Conservation (phyloP, 768 basidiomycete species). For the Phylloporus scabripes region DNA sequence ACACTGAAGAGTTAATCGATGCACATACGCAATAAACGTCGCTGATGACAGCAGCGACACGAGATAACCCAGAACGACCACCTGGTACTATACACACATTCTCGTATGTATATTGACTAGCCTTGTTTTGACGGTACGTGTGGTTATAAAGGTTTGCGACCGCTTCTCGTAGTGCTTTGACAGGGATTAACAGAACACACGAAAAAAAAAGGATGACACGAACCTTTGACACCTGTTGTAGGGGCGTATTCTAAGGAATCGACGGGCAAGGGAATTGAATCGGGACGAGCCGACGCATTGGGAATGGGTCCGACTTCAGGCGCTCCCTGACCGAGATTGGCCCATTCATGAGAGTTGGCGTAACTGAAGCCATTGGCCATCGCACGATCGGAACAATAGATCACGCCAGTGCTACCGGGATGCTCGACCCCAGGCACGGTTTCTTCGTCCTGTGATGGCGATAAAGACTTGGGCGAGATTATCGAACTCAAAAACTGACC, state of each 20-base stretch:
- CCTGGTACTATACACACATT: slow-evolving; percentile 96
- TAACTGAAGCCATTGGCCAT: slow-evolving; percentile 92
- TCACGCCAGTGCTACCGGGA: slow-evolving; percentile 58
- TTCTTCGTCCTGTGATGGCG: slow-evolving; percentile 62
- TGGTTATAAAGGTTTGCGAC: slow-evolving; percentile 88
- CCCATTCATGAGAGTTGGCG: slow-evolving; percentile 73
- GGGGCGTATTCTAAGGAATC: slow-evolving; percentile 89
- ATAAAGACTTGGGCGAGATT: neutral
- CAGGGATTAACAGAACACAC: slow-evolving; percentile 2
- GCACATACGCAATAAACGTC: slow-evolving; percentile 73
- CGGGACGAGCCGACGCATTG: slow-evolving; percentile 60
- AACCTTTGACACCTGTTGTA: slow-evolving; percentile 85
- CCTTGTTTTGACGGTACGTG: slow-evolving; percentile 77
- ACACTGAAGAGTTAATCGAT: neutral
- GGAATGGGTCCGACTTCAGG: slow-evolving; percentile 87
- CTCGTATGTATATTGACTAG: slow-evolving; percentile 83
- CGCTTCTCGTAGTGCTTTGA: slow-evolving; percentile 71
- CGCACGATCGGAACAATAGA: slow-evolving; percentile 92
- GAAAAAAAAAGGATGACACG: slow-evolving; percentile 2
- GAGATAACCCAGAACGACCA: slow-evolving; percentile 83
- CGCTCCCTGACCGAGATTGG: slow-evolving; percentile 88
- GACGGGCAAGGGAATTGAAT: slow-evolving; percentile 55
- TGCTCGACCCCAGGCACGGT: slow-evolving; percentile 85
- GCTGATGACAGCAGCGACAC: slow-evolving; percentile 87
- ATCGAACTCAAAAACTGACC: slow-evolving; percentile 32